A percentile compares a stretch with the other conserved stretches of the same genome.
These are phyloP conservation scores for Inga oerstediana DNA, from an alignment of 306 rosid species.

Conservation along the genomic window DNA sequence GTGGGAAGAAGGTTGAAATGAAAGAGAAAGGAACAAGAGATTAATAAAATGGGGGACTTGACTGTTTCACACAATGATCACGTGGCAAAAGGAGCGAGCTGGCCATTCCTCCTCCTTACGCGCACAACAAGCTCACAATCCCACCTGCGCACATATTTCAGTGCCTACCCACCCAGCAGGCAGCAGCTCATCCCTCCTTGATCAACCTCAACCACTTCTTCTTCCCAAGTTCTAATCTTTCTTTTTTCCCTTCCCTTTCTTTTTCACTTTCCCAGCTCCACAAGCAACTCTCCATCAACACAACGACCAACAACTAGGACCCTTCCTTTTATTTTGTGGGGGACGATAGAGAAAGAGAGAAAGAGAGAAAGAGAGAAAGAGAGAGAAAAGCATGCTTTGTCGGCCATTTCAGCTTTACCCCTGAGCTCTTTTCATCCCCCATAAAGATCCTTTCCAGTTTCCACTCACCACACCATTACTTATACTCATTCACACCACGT, in stretches of 20 bases:
- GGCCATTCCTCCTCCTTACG: background rate
- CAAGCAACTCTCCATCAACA: background rate
- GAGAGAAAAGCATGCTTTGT: slow-evolving; percentile 59
- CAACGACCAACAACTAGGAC: slow-evolving; percentile 7
- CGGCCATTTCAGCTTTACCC: slow-evolving; percentile 71
- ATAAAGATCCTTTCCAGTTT: slow-evolving; percentile 32
- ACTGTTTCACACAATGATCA: slow-evolving; percentile 12
- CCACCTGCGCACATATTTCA: slow-evolving; percentile 38
- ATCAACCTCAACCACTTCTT: background rate
- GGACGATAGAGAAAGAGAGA: slow-evolving; percentile 16
- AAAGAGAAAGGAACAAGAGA: background rate
- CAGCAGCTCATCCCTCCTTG: slow-evolving; percentile 6
- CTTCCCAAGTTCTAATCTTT: background rate
- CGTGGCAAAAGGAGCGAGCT: slow-evolving; percentile 6
- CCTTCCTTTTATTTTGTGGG: background rate
- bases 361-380: background rate
- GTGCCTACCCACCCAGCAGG: slow-evolving; percentile 36
- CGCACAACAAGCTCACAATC: background rate
- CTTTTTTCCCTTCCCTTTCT: background rate
- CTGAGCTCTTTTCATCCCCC: slow-evolving; percentile 28
- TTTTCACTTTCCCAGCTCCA: slow-evolving; percentile 36
- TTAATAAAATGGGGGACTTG: background rate
- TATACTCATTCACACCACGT: background rate
- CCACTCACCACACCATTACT: slow-evolving; percentile 34
- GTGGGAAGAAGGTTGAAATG: background rate